phyloP scores from a whole-genome alignment of 495 filamentous ascomycete genomes.

The Tricharina praecox region DNA sequence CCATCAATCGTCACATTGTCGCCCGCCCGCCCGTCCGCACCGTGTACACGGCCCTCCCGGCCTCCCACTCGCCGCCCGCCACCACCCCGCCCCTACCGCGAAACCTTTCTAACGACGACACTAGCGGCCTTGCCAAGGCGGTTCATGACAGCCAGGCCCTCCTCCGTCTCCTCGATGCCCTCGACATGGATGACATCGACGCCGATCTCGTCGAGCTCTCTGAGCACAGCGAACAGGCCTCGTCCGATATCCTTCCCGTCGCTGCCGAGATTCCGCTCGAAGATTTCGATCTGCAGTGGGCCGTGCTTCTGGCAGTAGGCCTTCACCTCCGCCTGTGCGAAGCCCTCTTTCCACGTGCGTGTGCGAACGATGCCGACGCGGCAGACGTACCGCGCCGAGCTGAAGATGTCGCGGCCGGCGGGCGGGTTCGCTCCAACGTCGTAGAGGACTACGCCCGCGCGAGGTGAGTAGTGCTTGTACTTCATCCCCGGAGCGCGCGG shows the following conservation, averaged over 20 bases:
- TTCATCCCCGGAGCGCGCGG: slow-evolving; percentile 96
- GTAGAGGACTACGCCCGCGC: slow-evolving; percentile 70
- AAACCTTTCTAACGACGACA: slow-evolving; percentile 24
- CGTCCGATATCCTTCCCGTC: slow-evolving; percentile 59
- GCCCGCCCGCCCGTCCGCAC: too few species aligned
- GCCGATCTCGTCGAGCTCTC: slow-evolving; percentile 61
- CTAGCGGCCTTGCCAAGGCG: slow-evolving; percentile 70
- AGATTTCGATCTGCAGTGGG: slow-evolving; percentile 26
- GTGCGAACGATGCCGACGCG: slow-evolving; percentile 27
- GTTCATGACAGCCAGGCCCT: slow-evolving; percentile 95
- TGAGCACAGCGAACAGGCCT: slow-evolving; percentile 68
- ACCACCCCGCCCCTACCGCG: too few species aligned
- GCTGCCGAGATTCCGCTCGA: slow-evolving; percentile 49
- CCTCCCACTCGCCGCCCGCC: too few species aligned
- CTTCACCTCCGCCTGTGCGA: slow-evolving; percentile 26
- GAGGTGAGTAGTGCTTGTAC: slow-evolving; percentile 92
- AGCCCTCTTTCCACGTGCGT: slow-evolving; percentile 28
- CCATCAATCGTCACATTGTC: too few species aligned
- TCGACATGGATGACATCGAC: slow-evolving; percentile 85
- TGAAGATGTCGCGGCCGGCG: slow-evolving; percentile 22
- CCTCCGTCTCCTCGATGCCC: slow-evolving; percentile 64
- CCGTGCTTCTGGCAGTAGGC: not conserved
- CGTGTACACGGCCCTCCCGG: too few species aligned
- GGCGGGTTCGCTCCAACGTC: slow-evolving; percentile 35
- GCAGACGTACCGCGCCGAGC: slow-evolving; percentile 4